These are phyloP conservation scores for Aristolochia contorta DNA, from an alignment of 164 flowering plant genomes.

Conservation along the genomic window DNA sequence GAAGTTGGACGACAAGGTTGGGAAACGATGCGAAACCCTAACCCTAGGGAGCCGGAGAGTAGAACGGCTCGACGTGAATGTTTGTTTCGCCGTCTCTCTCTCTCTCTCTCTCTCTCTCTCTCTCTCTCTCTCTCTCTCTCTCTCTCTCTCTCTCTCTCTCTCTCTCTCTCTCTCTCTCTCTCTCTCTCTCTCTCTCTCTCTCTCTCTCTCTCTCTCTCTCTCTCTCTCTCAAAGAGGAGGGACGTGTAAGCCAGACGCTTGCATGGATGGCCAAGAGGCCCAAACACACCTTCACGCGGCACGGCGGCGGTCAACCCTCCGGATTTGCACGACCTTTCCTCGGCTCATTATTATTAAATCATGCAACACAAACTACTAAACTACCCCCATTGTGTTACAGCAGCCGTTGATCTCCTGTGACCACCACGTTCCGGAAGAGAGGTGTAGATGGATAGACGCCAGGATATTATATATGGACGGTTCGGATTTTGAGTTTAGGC, in stretches of 20 bases:
- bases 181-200: background rate
- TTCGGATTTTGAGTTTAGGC: too few relatives aligned
- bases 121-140: too few relatives aligned
- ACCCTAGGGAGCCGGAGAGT: background rate
- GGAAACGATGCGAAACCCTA: background rate
- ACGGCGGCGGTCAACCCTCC: background rate
- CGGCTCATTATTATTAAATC: too few relatives aligned
- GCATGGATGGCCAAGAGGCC: background rate
- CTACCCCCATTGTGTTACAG: background rate
- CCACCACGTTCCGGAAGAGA: background rate
- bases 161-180: background rate
- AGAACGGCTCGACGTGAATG: constrained; percentile 3
- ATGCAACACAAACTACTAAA: background rate
- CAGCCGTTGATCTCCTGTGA: background rate
- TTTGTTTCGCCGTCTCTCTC: background rate
- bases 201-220: too few relatives aligned
- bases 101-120: background rate
- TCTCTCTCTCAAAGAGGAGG: background rate
- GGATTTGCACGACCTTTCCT: constrained; percentile 1
- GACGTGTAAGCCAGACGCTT: background rate
- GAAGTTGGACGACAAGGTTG: background rate
- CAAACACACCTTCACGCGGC: background rate
- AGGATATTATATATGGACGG: too few relatives aligned
- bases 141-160: background rate
- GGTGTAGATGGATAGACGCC: too few relatives aligned